Evolutionary conservation across 2,329 filamentous ascomycete genomes (phyloP).

Genomic region (Aureobasidium uvarum): DNA sequence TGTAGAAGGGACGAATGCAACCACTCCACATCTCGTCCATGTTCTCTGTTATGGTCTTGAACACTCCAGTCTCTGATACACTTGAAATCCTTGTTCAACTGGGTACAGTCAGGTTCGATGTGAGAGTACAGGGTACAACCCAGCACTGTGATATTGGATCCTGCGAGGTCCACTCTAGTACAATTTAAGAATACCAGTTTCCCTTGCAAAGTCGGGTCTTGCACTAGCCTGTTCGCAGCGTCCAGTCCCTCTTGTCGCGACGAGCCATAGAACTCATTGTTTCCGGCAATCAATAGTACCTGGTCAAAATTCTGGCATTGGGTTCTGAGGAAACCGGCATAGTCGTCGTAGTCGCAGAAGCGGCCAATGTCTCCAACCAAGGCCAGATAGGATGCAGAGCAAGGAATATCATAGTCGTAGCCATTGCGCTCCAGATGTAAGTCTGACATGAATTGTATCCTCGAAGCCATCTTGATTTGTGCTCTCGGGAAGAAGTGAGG

Average conservation of each 20-base stretch:
- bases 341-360: slow-evolving; percentile 49
- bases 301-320: slow-evolving; percentile 47
- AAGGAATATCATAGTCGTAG: slow-evolving; percentile 43
- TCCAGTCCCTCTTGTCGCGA: slow-evolving; percentile 43
- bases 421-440: slow-evolving; percentile 50
- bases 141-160: slow-evolving; percentile 49
- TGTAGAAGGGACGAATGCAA: slow-evolving; percentile 44
- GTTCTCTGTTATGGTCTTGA: slow-evolving; percentile 49
- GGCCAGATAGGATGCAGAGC: slow-evolving; percentile 44
- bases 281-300: slow-evolving; percentile 53
- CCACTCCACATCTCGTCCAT: slow-evolving; percentile 52
- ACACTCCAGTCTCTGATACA: slow-evolving; percentile 54
- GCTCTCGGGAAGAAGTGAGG: background rate
- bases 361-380: slow-evolving; percentile 54
- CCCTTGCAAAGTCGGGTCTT: slow-evolving; percentile 42
- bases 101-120: slow-evolving; percentile 42
- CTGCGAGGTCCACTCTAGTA: slow-evolving; percentile 40
- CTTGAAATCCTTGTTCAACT: slow-evolving; percentile 51
- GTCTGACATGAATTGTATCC: slow-evolving; percentile 51
- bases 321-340: slow-evolving; percentile 46
- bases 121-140: slow-evolving; percentile 58
- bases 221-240: slow-evolving; percentile 41
- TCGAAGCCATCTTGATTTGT: background rate
- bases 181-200: slow-evolving; percentile 46
- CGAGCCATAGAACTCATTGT: slow-evolving; percentile 56